Conservation (phyloP, 2,329 filamentous ascomycete genomes). For the Phialophora macrospora region DNA sequence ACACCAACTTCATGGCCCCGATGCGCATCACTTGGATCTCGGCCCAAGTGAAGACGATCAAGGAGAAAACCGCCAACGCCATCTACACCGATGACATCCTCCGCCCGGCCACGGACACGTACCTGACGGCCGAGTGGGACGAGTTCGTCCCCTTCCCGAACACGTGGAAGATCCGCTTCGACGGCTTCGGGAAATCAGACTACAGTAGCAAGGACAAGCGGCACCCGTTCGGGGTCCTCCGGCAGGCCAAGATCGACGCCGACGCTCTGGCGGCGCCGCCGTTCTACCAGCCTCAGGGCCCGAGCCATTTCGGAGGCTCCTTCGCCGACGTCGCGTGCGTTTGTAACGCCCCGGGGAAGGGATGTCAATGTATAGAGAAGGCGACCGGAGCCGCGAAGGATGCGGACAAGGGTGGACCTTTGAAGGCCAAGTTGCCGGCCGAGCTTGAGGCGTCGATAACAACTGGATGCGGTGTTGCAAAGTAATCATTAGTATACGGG, state of each 20-base stretch:
- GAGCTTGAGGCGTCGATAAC: neutral
- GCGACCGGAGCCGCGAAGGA: neutral
- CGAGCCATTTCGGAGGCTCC: neutral
- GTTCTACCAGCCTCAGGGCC: neutral
- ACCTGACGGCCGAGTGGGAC: constrained; percentile 10
- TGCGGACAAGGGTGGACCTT: neutral
- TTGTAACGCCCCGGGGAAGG: neutral
- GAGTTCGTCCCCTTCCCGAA: constrained; percentile 6
- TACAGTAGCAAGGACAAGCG: neutral
- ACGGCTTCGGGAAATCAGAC: neutral
- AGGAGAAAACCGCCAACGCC: neutral
- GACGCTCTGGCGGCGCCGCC: constrained; percentile 2
- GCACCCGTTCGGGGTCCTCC: neutral
- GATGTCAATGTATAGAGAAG: neutral
- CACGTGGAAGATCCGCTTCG: constrained; percentile 5
- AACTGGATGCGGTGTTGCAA: neutral
- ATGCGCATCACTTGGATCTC: neutral
- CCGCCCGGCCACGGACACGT: constrained; percentile 2
- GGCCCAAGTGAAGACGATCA: neutral
- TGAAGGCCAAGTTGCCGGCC: neutral
- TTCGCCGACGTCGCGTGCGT: constrained; percentile 2
- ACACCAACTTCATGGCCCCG: constrained; percentile 6
- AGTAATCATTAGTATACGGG: too few species aligned
- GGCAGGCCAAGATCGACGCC: neutral
- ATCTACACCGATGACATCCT: neutral